Conservation (phyloP, 2,329 filamentous ascomycete species). For the Pezicula neosporulosa region DNA sequence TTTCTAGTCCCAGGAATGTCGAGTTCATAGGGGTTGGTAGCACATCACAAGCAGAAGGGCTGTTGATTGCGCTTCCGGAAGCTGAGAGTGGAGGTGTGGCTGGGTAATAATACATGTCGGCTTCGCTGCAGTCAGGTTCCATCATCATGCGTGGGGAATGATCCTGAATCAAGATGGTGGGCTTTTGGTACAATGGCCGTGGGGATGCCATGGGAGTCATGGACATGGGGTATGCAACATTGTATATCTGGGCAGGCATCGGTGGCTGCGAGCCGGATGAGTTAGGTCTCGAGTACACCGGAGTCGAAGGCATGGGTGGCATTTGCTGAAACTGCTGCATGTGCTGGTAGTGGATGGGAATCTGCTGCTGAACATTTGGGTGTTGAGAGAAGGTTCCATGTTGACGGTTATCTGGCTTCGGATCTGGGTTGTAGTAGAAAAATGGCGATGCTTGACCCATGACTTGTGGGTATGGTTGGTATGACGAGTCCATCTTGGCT, state of each 20-base stretch:
- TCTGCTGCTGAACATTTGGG: constrained; percentile 43
- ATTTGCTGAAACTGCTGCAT: constrained; percentile 32
- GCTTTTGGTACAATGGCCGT: constrained; percentile 69
- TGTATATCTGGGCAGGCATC: constrained; percentile 20
- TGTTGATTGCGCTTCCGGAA: constrained; percentile 80
- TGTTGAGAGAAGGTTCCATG: constrained; percentile 72
- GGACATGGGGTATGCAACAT: constrained; percentile 25
- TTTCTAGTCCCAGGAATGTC: constrained; percentile 70
- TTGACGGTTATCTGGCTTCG: constrained; percentile 67
- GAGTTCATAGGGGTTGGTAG: constrained; percentile 81
- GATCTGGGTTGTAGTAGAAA: constrained; percentile 83
- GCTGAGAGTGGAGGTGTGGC: constrained; percentile 85
- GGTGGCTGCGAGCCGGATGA: constrained; percentile 61
- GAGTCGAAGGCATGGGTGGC: constrained; percentile 57
- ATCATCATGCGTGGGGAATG: constrained; percentile 57
- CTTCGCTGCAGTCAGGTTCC: constrained; percentile 69
- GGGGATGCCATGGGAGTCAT: constrained; percentile 77
- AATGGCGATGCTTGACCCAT: constrained; percentile 69
- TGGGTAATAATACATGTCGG: constrained; percentile 67
- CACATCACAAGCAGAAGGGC: constrained; percentile 74
- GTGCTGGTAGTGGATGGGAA: constrained; percentile 44
- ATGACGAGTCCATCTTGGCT: constrained; percentile 28
- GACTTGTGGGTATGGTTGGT: constrained; percentile 38
- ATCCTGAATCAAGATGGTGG: constrained; percentile 64
- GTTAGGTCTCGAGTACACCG: constrained; percentile 62